These are phyloP conservation scores for Carnegiea gigantea DNA, from an alignment of 179 eudicot genomes.

Conservation along the genomic window DNA sequence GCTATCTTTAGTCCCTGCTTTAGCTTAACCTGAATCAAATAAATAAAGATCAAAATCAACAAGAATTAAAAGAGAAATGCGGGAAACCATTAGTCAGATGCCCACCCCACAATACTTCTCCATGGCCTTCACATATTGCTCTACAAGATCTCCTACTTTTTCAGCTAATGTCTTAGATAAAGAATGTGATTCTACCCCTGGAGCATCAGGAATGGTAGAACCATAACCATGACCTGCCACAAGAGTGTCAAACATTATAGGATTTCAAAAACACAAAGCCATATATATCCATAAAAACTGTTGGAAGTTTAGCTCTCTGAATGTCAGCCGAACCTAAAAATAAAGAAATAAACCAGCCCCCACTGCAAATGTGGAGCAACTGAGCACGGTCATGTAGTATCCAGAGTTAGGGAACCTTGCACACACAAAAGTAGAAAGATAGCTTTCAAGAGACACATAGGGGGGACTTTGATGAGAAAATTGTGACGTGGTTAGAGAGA, in stretches of 20 bases:
- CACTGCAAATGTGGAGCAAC: not conserved
- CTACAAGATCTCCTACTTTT: constrained; percentile 66
- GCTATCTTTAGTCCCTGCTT: constrained; percentile 85
- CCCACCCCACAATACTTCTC: constrained; percentile 56
- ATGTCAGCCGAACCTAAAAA: not conserved
- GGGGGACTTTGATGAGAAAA: too few relatives aligned
- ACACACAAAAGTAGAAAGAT: not conserved
- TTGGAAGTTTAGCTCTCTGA: not conserved
- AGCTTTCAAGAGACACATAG: not conserved
- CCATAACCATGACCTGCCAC: constrained; percentile 69
- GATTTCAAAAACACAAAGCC: not conserved
- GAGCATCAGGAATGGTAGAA: constrained; percentile 76
- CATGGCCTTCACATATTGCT: constrained; percentile 84
- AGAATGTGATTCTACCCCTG: constrained; percentile 61
- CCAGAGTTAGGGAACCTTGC: too few relatives aligned
- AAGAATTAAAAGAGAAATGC: constrained; percentile 3
- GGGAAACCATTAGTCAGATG: constrained; percentile 6
- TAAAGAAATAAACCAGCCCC: not conserved
- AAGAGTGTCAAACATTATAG: not conserved
- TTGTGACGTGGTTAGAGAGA: too few relatives aligned
- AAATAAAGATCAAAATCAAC: constrained; percentile 22
- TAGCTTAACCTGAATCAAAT: constrained; percentile 61
- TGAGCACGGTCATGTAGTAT: too few relatives aligned
- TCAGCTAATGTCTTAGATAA: constrained; percentile 58
- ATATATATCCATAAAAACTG: not conserved